Percentiles rank a stretch among this genome's conserved stretches.
Evolutionary conservation across 495 filamentous ascomycete species (phyloP).

Genomic region (Entonaema liquescens): DNA sequence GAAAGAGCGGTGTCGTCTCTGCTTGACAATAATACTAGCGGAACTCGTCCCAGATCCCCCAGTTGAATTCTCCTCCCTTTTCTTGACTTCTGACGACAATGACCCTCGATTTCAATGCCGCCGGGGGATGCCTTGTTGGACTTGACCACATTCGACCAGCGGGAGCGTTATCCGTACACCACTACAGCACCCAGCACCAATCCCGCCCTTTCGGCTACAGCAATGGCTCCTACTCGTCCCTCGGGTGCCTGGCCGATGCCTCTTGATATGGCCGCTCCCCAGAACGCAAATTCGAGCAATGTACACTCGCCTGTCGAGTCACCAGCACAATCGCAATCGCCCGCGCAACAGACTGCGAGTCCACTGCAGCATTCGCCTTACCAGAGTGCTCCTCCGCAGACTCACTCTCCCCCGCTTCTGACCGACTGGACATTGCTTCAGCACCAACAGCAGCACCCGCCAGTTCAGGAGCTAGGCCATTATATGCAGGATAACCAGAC

Average conservation of each 20-base stretch:
- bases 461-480: conserved; percentile 60
- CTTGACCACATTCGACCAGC: conserved; percentile 61
- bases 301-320: conserved; percentile 57
- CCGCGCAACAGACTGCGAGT: conserved; percentile 52
- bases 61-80: conserved; percentile 47
- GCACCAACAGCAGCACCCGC: conserved; percentile 59
- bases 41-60: conserved; percentile 48
- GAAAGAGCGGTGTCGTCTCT: conserved; percentile 53
- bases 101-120: conserved; percentile 65
- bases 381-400: conserved; percentile 51
- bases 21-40: conserved; percentile 50
- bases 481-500: conserved; percentile 59
- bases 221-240: conserved; percentile 56
- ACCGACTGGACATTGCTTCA: conserved; percentile 62
- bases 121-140: conserved; percentile 62
- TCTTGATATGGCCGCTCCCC: conserved; percentile 56
- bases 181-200: conserved; percentile 53
- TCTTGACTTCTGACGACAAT: conserved; percentile 55
- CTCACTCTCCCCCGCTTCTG: conserved; percentile 53
- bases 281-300: conserved; percentile 52
- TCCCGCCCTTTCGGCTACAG: conserved; percentile 51
- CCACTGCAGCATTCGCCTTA: conserved; percentile 60
- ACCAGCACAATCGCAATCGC: conserved; percentile 57
- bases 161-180: conserved; percentile 61
- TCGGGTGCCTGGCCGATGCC: conserved; percentile 53